These are phyloP conservation scores for Aspergillus novofumigatus DNA, from an alignment of 2,329 filamentous ascomycete genomes.

Conservation along the genomic window DNA sequence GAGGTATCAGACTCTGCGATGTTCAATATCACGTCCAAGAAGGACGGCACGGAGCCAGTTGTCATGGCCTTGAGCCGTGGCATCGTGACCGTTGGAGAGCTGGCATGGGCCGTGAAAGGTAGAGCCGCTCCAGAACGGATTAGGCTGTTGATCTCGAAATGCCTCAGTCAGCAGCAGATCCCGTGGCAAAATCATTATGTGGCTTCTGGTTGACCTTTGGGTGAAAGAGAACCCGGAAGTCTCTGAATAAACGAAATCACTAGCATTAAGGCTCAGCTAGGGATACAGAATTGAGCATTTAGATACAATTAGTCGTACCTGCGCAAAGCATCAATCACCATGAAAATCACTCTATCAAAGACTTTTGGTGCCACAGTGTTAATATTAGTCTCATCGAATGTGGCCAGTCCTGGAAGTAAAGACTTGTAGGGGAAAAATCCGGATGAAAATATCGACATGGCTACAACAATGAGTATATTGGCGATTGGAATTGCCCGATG, in stretches of 20 bases:
- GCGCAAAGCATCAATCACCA: constrained; percentile 93
- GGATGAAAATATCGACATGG: constrained; percentile 72
- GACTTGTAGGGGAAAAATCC: constrained; percentile 99
- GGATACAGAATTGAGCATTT: background rate
- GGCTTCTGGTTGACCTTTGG: constrained; percentile 60
- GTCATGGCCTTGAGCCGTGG: constrained; percentile 95
- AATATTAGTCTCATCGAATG: constrained; percentile 52
- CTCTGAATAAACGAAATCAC: constrained; percentile 86
- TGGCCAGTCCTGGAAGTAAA: constrained; percentile 77
- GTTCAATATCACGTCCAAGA: constrained; percentile 93
- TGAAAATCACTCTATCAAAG: constrained; percentile 90
- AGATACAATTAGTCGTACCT: constrained; percentile 53
- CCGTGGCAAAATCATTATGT: background rate
- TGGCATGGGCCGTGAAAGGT: constrained; percentile 91
- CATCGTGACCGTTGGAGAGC: constrained; percentile 98
- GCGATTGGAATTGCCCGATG: constrained; percentile 54
- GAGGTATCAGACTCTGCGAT: constrained; percentile 91
- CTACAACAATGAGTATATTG: constrained; percentile 72
- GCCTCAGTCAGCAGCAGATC: constrained; percentile 5
- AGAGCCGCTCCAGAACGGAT: constrained; percentile 79
- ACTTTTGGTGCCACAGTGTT: constrained; percentile 58
- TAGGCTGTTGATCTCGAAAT: constrained; percentile 51
- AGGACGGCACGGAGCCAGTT: constrained; percentile 95
- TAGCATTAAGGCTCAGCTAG: constrained; percentile 37
- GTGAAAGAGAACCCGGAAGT: constrained; percentile 81